A percentile compares a stretch with the other conserved stretches of the same genome.
Evolutionary conservation across 2,329 filamentous ascomycete species (phyloP).

Genomic region (Claviceps pazoutovae): DNA sequence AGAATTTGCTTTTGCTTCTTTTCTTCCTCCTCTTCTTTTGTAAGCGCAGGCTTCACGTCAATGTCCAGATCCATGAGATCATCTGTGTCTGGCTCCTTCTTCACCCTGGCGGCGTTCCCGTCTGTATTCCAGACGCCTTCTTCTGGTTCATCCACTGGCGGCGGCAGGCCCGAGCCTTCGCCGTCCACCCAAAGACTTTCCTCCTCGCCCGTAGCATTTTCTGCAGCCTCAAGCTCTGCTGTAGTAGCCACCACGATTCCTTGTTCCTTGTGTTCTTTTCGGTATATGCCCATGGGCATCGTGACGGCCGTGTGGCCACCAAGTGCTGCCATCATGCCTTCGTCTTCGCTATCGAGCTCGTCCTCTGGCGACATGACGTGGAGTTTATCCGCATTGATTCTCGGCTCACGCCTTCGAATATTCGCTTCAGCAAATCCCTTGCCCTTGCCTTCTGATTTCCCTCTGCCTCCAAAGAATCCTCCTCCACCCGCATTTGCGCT

Average conservation of each 20-base stretch:
- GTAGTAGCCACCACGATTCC: slow-evolving; percentile 40
- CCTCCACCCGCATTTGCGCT: slow-evolving; percentile 14
- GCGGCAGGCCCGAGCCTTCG: slow-evolving; percentile 14
- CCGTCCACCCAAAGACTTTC: slow-evolving; percentile 32
- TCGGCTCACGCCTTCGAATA: slow-evolving; percentile 23
- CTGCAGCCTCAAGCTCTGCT: slow-evolving; percentile 42
- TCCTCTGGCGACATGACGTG: slow-evolving; percentile 28
- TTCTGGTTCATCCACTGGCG: slow-evolving; percentile 17
- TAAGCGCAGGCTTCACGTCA: slow-evolving; percentile 11
- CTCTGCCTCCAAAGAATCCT: slow-evolving; percentile 14
- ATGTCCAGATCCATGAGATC: slow-evolving; percentile 27
- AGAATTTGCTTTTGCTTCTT: slow-evolving; percentile 8
- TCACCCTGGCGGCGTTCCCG: slow-evolving; percentile 24
- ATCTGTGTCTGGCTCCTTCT: slow-evolving; percentile 30
- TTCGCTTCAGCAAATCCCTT: slow-evolving; percentile 26
- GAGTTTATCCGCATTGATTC: slow-evolving; percentile 44
- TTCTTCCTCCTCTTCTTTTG: slow-evolving; percentile 10
- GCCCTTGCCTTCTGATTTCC: slow-evolving; percentile 19
- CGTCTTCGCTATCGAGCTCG: slow-evolving; percentile 32
- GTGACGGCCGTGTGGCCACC: slow-evolving; percentile 18
- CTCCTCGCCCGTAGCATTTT: slow-evolving; percentile 30
- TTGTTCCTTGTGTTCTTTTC: slow-evolving; percentile 38
- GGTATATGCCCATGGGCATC: slow-evolving; percentile 42
- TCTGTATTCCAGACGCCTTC: slow-evolving; percentile 33
- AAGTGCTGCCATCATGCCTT: slow-evolving; percentile 25